A percentile compares a stretch with the other conserved stretches of the same genome.
phyloP scores from a whole-genome alignment of 2,329 filamentous ascomycete species.

The Botrytis hyacinthi region DNA sequence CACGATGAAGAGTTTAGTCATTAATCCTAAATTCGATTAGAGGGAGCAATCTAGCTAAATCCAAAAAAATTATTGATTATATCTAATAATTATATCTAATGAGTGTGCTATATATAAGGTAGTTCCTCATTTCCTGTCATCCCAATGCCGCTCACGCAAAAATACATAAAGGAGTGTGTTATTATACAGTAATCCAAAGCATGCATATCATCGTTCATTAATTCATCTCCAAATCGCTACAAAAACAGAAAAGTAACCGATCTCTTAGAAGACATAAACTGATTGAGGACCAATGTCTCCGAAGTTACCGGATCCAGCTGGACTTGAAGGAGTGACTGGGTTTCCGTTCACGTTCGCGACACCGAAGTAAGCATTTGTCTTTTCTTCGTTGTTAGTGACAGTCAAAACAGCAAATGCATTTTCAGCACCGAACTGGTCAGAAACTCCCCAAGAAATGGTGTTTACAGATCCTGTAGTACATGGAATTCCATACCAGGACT shows the following conservation, averaged over 20 bases:
- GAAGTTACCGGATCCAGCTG: background rate
- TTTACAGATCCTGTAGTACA: constrained; percentile 1
- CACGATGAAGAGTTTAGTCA: background rate
- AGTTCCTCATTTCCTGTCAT: background rate
- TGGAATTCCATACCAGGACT: background rate
- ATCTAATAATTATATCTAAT: background rate
- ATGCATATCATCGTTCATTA: background rate
- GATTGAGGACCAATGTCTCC: constrained; percentile 1
- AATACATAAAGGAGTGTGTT: background rate
- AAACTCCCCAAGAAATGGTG: constrained; percentile 1
- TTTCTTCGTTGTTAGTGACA: background rate
- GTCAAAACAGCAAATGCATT: constrained; percentile 3
- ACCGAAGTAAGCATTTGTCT: constrained; percentile 5
- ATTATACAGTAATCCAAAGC: background rate
- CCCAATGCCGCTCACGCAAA: background rate
- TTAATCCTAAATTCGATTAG: background rate
- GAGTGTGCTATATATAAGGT: background rate
- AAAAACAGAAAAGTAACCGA: background rate
- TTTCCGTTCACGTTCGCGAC: background rate
- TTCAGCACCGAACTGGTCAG: background rate
- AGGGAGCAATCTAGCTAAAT: background rate
- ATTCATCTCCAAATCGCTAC: background rate
- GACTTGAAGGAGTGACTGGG: background rate
- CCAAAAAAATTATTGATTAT: background rate
- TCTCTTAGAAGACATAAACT: constrained; percentile 4